Evolutionary conservation across 2,329 filamentous ascomycete genomes (phyloP).

Genomic region (Cytospora chrysosperma): DNA sequence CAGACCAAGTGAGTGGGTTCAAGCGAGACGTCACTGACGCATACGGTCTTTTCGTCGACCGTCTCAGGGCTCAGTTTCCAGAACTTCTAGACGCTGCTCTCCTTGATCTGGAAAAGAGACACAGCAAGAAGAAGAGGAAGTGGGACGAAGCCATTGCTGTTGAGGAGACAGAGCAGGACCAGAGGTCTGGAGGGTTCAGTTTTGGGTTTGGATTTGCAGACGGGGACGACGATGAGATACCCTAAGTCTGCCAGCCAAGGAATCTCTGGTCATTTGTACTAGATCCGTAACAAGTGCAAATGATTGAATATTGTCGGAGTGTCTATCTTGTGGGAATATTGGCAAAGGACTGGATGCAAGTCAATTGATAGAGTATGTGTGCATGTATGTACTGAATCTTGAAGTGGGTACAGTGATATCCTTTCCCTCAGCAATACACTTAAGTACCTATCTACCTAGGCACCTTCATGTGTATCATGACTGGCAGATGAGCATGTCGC

Average conservation of each 20-base stretch:
- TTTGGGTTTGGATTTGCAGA: conserved; percentile 58
- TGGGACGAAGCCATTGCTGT: conserved; percentile 78
- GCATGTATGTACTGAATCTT: neutral
- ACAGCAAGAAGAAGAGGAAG: conserved; percentile 69
- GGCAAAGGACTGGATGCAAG: no score
- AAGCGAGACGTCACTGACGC: conserved; percentile 68
- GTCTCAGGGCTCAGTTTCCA: conserved; percentile 63
- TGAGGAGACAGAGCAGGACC: conserved; percentile 39
- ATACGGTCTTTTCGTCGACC: conserved; percentile 71
- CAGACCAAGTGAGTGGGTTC: conserved; percentile 87
- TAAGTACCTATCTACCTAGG: no score
- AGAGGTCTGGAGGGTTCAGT: conserved; percentile 41
- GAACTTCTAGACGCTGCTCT: conserved; percentile 66
- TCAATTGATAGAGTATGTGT: no score
- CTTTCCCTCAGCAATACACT: no score
- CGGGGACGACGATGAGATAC: conserved; percentile 41
- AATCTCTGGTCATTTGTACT: neutral
- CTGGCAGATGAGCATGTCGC: no score
- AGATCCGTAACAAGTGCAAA: neutral
- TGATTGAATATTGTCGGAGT: neutral
- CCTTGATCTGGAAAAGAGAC: conserved; percentile 61
- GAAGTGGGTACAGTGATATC: neutral
- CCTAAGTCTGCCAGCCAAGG: neutral
- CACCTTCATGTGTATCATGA: no score
- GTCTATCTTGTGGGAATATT: neutral